These are phyloP conservation scores for Aspergillus udagawae DNA, from an alignment of 2,329 filamentous ascomycete genomes.

Conservation along the genomic window DNA sequence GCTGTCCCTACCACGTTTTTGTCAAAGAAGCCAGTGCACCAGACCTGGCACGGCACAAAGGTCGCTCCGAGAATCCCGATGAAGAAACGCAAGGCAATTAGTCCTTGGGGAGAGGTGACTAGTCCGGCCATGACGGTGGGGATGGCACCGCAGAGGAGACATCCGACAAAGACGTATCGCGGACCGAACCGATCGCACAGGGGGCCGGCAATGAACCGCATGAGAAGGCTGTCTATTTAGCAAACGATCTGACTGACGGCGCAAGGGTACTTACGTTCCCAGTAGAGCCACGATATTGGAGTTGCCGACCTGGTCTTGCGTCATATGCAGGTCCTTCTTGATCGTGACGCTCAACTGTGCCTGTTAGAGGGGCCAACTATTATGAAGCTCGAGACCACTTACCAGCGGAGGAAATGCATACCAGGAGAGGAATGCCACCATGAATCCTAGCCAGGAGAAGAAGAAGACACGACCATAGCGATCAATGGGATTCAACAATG, in stretches of 20 bases:
- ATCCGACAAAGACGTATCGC: slow-evolving; percentile 71
- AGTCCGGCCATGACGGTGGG: slow-evolving; percentile 79
- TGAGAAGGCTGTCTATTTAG: slow-evolving; percentile 53
- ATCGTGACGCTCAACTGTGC: slow-evolving; percentile 67
- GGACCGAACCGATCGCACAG: slow-evolving; percentile 81
- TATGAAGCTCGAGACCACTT: slow-evolving; percentile 32
- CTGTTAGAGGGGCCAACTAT: background rate
- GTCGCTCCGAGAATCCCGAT: slow-evolving; percentile 42
- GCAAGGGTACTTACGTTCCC: slow-evolving; percentile 23
- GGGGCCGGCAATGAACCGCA: slow-evolving; percentile 74
- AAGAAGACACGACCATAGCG: slow-evolving; percentile 83
- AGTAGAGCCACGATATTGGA: slow-evolving; percentile 83
- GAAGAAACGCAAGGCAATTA: slow-evolving; percentile 43
- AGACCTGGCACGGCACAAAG: slow-evolving; percentile 69
- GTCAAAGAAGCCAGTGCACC: slow-evolving; percentile 90
- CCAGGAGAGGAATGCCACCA: slow-evolving; percentile 84
- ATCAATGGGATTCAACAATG: slow-evolving; percentile 72
- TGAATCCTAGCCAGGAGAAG: slow-evolving; percentile 83
- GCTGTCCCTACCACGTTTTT: slow-evolving; percentile 87
- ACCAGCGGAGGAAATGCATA: slow-evolving; percentile 86
- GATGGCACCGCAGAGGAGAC: slow-evolving; percentile 70
- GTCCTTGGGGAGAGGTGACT: slow-evolving; percentile 59
- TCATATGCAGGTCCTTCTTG: slow-evolving; percentile 70
- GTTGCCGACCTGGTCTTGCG: slow-evolving; percentile 69
- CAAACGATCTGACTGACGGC: slow-evolving; percentile 48